These are phyloP conservation scores for Crassisporium funariophilum DNA, from an alignment of 768 basidiomycete genomes.

Conservation along the genomic window DNA sequence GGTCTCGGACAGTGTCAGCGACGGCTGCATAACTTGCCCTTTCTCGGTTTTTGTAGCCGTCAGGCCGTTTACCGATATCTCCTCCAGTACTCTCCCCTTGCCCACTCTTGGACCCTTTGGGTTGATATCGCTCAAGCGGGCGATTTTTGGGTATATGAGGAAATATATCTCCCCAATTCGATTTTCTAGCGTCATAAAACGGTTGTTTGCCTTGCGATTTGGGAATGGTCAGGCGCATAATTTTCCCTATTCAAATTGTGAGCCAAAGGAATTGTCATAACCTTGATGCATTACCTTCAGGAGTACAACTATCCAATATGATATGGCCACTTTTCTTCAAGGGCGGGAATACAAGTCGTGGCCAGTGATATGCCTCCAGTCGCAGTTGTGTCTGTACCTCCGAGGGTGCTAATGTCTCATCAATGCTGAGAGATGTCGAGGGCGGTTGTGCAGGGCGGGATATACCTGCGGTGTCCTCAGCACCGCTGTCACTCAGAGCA, in stretches of 20 bases:
- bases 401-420: slow-evolving; percentile 17
- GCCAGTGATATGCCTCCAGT: slow-evolving; percentile 84
- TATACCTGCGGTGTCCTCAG: slow-evolving; percentile 26
- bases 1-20: slow-evolving; percentile 25
- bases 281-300: slow-evolving; percentile 65
- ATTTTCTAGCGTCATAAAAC: slow-evolving; percentile 94
- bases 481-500: too few relatives aligned
- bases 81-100: slow-evolving; percentile 35
- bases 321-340: slow-evolving; percentile 91
- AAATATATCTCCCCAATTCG: slow-evolving; percentile 92
- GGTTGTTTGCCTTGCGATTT: slow-evolving; percentile 95
- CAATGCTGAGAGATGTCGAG: slow-evolving; percentile 6
- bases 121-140: slow-evolving; percentile 62
- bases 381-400: slow-evolving; percentile 59
- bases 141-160: slow-evolving; percentile 85
- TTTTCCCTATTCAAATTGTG: slow-evolving; percentile 62
- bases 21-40: slow-evolving; percentile 23
- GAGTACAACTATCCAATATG: slow-evolving; percentile 85
- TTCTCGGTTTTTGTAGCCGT: slow-evolving; percentile 22
- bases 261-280: slow-evolving; percentile 1
- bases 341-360: slow-evolving; percentile 90
- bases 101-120: slow-evolving; percentile 29
- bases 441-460: slow-evolving; percentile 4
- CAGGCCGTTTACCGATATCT: slow-evolving; percentile 59
- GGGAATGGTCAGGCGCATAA: slow-evolving; percentile 89